Conservation (phyloP, 1,284 basidiomycete species). For the Ceratobasidium sp. region DNA sequence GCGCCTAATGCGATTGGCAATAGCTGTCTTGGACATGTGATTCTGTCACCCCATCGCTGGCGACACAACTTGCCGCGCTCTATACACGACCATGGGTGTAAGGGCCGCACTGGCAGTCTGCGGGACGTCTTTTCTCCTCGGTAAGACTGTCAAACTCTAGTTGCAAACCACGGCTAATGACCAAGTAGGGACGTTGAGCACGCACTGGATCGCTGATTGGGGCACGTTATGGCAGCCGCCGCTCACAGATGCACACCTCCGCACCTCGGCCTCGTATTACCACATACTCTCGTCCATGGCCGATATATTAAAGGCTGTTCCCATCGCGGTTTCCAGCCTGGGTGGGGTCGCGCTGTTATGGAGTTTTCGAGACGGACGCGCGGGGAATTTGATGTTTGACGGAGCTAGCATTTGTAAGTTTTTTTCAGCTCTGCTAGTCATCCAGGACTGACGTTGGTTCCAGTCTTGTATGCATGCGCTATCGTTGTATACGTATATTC, state of each 20-base stretch:
- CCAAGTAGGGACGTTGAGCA: constrained; percentile 75
- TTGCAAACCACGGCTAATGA: constrained; percentile 7
- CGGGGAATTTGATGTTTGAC: constrained; percentile 87
- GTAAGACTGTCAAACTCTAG: constrained; percentile 58
- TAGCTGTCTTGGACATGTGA: constrained; percentile 26
- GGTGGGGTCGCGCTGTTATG: constrained; percentile 76
- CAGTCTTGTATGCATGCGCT: constrained; percentile 79
- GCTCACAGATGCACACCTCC: constrained; percentile 79
- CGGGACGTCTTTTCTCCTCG: constrained; percentile 82
- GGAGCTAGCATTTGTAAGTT: constrained; percentile 82
- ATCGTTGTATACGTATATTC: constrained; percentile 75
- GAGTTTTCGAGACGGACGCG: constrained; percentile 79
- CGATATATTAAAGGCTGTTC: constrained; percentile 65
- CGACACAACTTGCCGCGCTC: constrained; percentile 22
- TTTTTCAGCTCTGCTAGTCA: constrained; percentile 8
- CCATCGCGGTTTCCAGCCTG: constrained; percentile 66
- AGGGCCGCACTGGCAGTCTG: constrained; percentile 77
- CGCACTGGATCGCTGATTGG: constrained; percentile 88
- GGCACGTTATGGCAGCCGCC: constrained; percentile 86
- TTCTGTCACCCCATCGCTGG: constrained; percentile 29
- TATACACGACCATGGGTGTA: constrained; percentile 65
- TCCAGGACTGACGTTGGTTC: constrained; percentile 7
- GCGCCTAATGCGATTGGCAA: constrained; percentile 28
- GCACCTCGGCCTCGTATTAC: constrained; percentile 83
- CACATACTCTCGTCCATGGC: constrained; percentile 77